Evolutionary conservation across 1,284 basidiomycete genomes (phyloP).

Genomic region (Apiotrichum laibachii): DNA sequence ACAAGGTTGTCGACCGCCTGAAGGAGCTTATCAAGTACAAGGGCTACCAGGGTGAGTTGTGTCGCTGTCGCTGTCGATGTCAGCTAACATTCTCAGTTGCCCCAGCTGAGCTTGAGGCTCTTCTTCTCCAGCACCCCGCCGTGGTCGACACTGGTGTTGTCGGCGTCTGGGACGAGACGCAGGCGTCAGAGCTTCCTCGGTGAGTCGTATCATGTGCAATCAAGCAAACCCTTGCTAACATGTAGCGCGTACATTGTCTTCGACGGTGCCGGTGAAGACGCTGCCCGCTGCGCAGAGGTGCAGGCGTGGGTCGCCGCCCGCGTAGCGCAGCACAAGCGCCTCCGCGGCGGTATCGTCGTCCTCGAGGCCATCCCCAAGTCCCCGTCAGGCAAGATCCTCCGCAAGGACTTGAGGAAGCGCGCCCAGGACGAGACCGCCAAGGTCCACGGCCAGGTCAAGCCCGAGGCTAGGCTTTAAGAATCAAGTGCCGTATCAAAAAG

Average conservation of each 20-base stretch:
- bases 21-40: conserved; percentile 81
- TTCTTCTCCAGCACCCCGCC: conserved; percentile 67
- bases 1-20: conserved; percentile 52
- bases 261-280: background rate
- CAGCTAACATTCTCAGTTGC: conserved; percentile 52
- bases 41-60: conserved; percentile 50
- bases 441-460: too few relatives aligned
- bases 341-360: conserved; percentile 54
- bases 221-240: too few relatives aligned
- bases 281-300: background rate
- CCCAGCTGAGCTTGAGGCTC: conserved; percentile 73
- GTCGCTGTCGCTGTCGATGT: too few relatives aligned
- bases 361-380: conserved; percentile 54
- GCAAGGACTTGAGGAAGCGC: conserved; percentile 27
- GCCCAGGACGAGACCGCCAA: too few relatives aligned
- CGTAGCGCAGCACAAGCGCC: conserved; percentile 54
- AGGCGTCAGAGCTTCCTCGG: conserved; percentile 73
- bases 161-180: conserved; percentile 60
- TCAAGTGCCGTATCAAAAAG: too few relatives aligned
- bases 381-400: conserved; percentile 44
- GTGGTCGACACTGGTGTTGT: conserved; percentile 70
- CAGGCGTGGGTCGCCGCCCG: conserved; percentile 1
- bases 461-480: too few relatives aligned
- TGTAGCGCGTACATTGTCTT: too few relatives aligned
- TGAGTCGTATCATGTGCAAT: too few relatives aligned